Conservation (phyloP, 2,329 filamentous ascomycete genomes). For the Teratosphaeria gauchensis region DNA sequence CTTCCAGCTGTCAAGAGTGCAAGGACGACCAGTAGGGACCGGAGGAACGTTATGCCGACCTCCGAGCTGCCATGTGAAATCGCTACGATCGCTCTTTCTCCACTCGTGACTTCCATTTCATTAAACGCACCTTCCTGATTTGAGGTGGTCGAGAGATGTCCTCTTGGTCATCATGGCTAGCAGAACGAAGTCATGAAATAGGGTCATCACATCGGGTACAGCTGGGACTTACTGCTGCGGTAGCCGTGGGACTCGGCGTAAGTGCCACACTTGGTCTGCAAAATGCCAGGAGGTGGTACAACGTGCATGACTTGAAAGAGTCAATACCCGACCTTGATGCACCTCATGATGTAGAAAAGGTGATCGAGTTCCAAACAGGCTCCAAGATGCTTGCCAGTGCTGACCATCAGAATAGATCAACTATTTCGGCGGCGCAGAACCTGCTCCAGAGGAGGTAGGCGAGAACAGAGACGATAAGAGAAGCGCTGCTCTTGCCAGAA, state of each 20-base stretch:
- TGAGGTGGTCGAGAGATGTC: slow-evolving; percentile 26
- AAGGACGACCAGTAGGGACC: background rate
- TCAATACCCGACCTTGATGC: slow-evolving; percentile 50
- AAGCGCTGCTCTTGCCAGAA: slow-evolving; percentile 47
- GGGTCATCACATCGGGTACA: slow-evolving; percentile 45
- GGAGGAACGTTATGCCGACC: background rate
- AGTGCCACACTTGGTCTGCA: slow-evolving; percentile 49
- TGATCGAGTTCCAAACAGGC: background rate
- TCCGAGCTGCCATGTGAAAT: background rate
- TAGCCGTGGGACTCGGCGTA: slow-evolving; percentile 40
- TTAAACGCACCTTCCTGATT: background rate
- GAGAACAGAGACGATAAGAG: slow-evolving; percentile 47
- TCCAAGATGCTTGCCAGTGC: slow-evolving; percentile 25
- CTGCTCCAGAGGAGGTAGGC: slow-evolving; percentile 27
- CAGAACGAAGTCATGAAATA: slow-evolving; percentile 23
- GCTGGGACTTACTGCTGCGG: slow-evolving; percentile 59
- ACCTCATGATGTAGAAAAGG: slow-evolving; percentile 40
- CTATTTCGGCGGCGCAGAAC: slow-evolving; percentile 45
- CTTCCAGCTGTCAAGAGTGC: background rate
- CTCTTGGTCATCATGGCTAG: slow-evolving; percentile 39
- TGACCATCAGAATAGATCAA: slow-evolving; percentile 43
- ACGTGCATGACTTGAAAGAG: slow-evolving; percentile 48
- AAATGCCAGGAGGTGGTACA: slow-evolving; percentile 44
- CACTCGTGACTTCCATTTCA: background rate
- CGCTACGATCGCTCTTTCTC: background rate